A percentile compares a stretch with the other conserved stretches of the same genome.
These are phyloP conservation scores for Gonapodya prolifera DNA, from an alignment of 192 early-diverging fungal species.

Conservation along the genomic window DNA sequence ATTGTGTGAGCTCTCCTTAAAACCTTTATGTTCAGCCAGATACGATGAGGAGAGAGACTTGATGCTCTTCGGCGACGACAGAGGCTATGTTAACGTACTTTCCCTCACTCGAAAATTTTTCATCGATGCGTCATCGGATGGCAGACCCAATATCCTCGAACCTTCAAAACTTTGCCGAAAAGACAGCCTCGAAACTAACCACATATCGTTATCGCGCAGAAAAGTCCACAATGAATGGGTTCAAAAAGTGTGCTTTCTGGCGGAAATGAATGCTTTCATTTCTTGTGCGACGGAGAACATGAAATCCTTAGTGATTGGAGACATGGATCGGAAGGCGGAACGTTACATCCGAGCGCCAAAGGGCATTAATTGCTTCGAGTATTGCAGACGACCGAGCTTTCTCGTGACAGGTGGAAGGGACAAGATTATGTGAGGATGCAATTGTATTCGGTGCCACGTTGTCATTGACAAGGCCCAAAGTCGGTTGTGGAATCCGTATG, in stretches of 20 bases:
- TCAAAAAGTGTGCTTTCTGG: slow-evolving; percentile 39
- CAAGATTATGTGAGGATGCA: slow-evolving; percentile 37
- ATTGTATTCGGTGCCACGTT: background rate
- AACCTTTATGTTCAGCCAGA: slow-evolving; percentile 14
- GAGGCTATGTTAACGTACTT: slow-evolving; percentile 42
- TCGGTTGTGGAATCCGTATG: slow-evolving; percentile 54
- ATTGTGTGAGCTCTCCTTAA: background rate
- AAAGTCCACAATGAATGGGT: slow-evolving; percentile 56
- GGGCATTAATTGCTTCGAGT: slow-evolving; percentile 49
- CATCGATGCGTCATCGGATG: slow-evolving; percentile 31
- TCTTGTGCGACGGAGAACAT: slow-evolving; percentile 35
- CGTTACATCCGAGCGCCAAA: slow-evolving; percentile 38
- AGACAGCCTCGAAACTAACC: slow-evolving; percentile 29
- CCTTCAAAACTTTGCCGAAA: slow-evolving; percentile 13
- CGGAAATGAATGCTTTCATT: slow-evolving; percentile 49
- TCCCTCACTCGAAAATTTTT: slow-evolving; percentile 8
- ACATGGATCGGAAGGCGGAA: slow-evolving; percentile 40
- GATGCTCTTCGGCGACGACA: slow-evolving; percentile 46
- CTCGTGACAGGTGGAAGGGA: slow-evolving; percentile 48
- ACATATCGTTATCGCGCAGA: slow-evolving; percentile 29
- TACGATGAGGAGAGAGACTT: slow-evolving; percentile 40
- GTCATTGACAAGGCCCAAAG: slow-evolving; percentile 15
- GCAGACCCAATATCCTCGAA: background rate
- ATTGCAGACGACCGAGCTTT: slow-evolving; percentile 43
- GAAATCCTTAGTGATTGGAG: slow-evolving; percentile 37